Evolutionary conservation across 257 asterid genomes (phyloP).

Genomic region (Lantana camara): DNA sequence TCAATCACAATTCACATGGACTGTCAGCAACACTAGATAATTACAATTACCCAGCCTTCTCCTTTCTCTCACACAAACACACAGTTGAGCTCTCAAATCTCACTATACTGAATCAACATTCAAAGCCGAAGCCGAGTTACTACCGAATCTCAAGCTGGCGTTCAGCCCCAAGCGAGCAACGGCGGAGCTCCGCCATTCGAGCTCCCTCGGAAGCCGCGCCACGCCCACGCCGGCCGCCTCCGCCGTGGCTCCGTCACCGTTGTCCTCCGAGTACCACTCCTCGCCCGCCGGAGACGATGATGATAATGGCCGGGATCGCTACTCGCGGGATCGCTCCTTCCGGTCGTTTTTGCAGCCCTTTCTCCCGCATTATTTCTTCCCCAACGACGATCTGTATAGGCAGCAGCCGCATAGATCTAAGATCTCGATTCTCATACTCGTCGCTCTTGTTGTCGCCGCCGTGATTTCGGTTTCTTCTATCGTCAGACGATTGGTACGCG

Average conservation of each 20-base stretch:
- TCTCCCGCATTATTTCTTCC: constrained; percentile 50
- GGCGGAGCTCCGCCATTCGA: constrained; percentile 99
- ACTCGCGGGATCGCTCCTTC: constrained; percentile 75
- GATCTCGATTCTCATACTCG: constrained; percentile 59
- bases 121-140: constrained; percentile 20
- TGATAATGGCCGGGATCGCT: constrained; percentile 72
- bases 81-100: constrained; percentile 15
- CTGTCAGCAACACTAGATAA: constrained; percentile 44
- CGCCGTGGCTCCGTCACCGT: constrained; percentile 59
- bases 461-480: constrained; percentile 54
- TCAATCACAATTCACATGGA: constrained; percentile 44
- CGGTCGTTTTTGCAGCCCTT: constrained; percentile 53
- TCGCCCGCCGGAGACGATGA: constrained; percentile 39
- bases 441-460: constrained; percentile 47
- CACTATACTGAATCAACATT: background rate
- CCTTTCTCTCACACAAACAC: constrained; percentile 21
- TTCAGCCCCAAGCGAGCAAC: constrained; percentile 93
- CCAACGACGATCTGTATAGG: constrained; percentile 66
- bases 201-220: constrained; percentile 80
- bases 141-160: constrained; percentile 69
- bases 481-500: constrained; percentile 69
- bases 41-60: constrained; percentile 18
- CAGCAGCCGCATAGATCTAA: constrained; percentile 52
- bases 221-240: constrained; percentile 51
- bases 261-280: constrained; percentile 42